Base-by-base conservation (phyloP, 2,329 filamentous ascomycete genomes). In the Xylariaceae sp. region DNA sequence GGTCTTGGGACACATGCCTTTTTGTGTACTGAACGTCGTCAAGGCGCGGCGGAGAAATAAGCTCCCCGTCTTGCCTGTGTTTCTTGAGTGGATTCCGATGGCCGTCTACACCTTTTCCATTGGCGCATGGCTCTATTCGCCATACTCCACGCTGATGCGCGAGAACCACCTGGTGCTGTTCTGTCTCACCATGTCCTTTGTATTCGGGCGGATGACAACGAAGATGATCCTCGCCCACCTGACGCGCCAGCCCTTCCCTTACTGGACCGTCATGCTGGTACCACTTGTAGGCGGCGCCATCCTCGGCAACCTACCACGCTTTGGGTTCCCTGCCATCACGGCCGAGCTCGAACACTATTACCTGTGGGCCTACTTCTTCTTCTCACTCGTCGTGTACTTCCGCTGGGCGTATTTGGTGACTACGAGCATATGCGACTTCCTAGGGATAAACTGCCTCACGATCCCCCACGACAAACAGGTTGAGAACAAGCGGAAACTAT, bases 211-310 rank as follows among this genome's bases (percentile, higher is more conserved):
- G 63, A 92, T 99, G 87, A 97, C 94, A 0, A 99, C 94, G 32
- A 99, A 97, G 79, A 97, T 97, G 73, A 99, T 99, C 69, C 85
- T 99, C 15, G 93, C 94, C 2, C 94, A 99, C 73, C 80, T 99
- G 45, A 94, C 94, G 2, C 85, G 85, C 59, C 94, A 97, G 72
- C 90, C 93, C 3, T 99, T 97, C 75, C 94, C 94, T 1, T 95
- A 90, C 81, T 97, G 92, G 92, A 97, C 94, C 9, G 82, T 94
- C 42, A 89, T 97, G 82, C 81, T 97, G 30, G 85, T 83, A 27
- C 94, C 94, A 6, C 85, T 99, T 32, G 81, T 97, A 41, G 89
- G 89, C 44, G 94, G 94, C 47, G 92, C 92, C 6, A 67, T 93
- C 1, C 75, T 97, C 33, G 87, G 84, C 18, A 97, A 97, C 74